Conservation (phyloP, 371 early-diverging fungal species). For the Mucor indicus region DNA sequence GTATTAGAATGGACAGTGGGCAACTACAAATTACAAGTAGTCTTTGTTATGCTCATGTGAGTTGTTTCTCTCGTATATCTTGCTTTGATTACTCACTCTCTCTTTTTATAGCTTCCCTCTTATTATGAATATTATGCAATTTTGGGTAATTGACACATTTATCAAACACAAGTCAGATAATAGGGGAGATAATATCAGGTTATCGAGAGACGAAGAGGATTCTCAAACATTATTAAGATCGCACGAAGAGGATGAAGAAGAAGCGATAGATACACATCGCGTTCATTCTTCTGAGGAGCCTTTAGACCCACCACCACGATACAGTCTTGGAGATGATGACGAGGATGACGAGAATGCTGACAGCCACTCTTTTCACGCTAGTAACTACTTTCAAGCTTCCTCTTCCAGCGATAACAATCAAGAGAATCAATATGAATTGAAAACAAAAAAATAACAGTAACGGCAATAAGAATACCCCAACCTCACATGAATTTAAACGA, state of each 20-base stretch:
- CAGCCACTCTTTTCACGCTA: no score
- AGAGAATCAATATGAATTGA: constrained; percentile 17
- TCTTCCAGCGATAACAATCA: constrained; percentile 1
- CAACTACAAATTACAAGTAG: constrained; percentile 57
- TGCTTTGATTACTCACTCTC: neutral
- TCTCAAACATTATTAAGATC: constrained; percentile 17
- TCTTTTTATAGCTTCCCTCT: constrained; percentile 39
- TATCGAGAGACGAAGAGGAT: constrained; percentile 22
- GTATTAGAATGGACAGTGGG: constrained; percentile 52
- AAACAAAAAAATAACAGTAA: constrained; percentile 20
- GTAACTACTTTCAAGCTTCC: constrained; percentile 5
- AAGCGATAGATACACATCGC: neutral
- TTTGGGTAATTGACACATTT: constrained; percentile 65
- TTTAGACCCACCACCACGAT: constrained; percentile 10
- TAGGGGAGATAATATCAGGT: constrained; percentile 3
- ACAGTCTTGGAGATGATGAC: constrained; percentile 4
- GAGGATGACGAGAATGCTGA: neutral
- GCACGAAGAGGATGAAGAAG: constrained; percentile 4
- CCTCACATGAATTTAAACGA: no score
- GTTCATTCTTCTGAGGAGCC: constrained; percentile 1
- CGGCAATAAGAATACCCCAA: no score
- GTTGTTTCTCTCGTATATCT: neutral
- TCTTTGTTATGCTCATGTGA: constrained; percentile 64
- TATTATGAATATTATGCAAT: constrained; percentile 63
- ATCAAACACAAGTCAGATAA: constrained; percentile 53